Percentiles rank a stretch among this genome's conserved stretches.
Conservation (phyloP, 1,284 basidiomycete species). For the Malassezia restricta region DNA sequence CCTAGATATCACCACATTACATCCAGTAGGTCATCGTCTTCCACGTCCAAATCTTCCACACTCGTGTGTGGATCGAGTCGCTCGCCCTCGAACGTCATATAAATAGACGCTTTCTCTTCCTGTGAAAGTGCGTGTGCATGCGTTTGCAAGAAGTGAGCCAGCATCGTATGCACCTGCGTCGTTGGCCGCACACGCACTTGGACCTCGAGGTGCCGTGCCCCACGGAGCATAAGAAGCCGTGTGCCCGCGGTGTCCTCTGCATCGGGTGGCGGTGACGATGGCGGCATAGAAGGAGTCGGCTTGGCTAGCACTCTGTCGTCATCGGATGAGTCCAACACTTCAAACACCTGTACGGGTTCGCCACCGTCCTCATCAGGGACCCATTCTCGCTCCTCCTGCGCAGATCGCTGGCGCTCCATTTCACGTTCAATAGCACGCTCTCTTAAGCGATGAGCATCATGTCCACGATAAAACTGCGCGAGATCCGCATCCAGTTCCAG, state of each 20-base stretch:
- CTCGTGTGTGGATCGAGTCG: constrained; percentile 6
- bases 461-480: constrained; percentile 22
- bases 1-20: constrained; percentile 20
- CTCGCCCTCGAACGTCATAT: constrained; percentile 20
- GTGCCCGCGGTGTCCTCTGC: constrained; percentile 6
- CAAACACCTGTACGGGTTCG: background rate
- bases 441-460: constrained; percentile 22
- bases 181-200: constrained; percentile 22
- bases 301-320: background rate
- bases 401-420: constrained; percentile 9
- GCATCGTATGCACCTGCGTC: constrained; percentile 18
- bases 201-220: constrained; percentile 14
- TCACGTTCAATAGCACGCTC: constrained; percentile 20
- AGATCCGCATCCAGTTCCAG: constrained; percentile 29
- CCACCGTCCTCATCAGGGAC: constrained; percentile 4
- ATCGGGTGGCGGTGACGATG: background rate
- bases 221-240: constrained; percentile 18
- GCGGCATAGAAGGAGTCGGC: background rate
- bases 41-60: constrained; percentile 22
- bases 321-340: constrained; percentile 15
- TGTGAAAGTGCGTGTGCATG: constrained; percentile 5
- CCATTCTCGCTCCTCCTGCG: constrained; percentile 9
- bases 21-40: constrained; percentile 19
- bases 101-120: background rate
- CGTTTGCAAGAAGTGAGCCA: constrained; percentile 17